Evolutionary conservation across 2,329 filamentous ascomycete genomes (phyloP), one percentile per base, ranked within the genome.

Genomic region (Ascochyta viciae-villosae): DNA sequence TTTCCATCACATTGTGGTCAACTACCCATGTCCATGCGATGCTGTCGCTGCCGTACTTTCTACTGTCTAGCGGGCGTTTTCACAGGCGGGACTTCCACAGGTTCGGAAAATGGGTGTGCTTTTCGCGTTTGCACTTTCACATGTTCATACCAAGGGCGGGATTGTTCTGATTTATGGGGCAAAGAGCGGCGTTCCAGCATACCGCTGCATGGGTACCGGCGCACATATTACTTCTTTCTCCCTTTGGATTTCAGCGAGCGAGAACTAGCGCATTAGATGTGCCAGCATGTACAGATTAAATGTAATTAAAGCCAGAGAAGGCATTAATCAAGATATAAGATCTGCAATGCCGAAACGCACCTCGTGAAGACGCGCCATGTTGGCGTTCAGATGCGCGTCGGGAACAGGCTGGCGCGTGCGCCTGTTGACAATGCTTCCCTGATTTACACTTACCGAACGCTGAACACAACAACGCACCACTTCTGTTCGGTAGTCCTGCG

Each of bases 21-120:
- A 12, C 10, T 8, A 35, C 39, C 23, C n/a, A 45, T 41, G 15
- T 34, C 31, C 38, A 31, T 19, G 19, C 46, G 27, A 39, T 41
- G 19, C 50, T n/a, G 15, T 43, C 31, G 41, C 41, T 27, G 40
- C 40, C 4, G 22, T 34, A 33, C 45, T 44, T 49, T 39, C 41
- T 55, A 42, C 16, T 52, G 50, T 58, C 27, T 29, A 55, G 61
- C 64, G 61, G 68, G 70, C 66, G 69, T 72, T 69, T 42, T 47
- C 50, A 64, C 59, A 71, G 58, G 58, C 48, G 55, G 38, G 43
- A 60, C 66, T 66, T 59, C 66, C 63, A 61, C 59, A 59, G 63
- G 69, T 59, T 19, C 61, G 44, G 62, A 71, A 71, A 72, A 58
- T 38, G 46, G 39, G 26, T 41, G 57, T 43, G 33, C 42, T 38